Percentiles rank a stretch among this genome's conserved stretches.
phyloP scores from a whole-genome alignment of 208 protist genomes.

The Leishmania mexicana region DNA sequence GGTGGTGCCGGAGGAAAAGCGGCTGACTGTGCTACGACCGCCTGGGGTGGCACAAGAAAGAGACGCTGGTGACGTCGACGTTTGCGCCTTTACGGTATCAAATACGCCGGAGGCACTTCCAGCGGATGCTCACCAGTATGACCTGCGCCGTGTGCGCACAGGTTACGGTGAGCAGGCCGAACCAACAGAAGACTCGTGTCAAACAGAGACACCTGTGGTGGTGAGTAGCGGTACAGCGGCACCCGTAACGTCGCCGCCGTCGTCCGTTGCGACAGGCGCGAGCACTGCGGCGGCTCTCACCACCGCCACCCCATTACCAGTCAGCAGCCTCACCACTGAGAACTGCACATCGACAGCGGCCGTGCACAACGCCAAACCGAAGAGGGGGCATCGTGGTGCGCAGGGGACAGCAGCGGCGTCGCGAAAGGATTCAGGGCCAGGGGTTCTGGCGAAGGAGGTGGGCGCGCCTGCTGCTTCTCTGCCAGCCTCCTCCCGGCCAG shows the following conservation, averaged over 20 bases:
- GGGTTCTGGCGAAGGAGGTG: background rate
- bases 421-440: slow-evolving; percentile 1
- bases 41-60: background rate
- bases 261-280: background rate
- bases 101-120: background rate
- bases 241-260: background rate
- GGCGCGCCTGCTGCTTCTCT: background rate
- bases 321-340: background rate
- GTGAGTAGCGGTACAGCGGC: background rate
- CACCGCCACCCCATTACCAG: background rate
- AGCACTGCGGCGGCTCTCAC: background rate
- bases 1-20: background rate
- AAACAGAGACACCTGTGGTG: background rate
- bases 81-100: background rate
- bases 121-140: background rate
- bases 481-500: slow-evolving; percentile 17
- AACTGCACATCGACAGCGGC: background rate
- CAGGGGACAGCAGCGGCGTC: background rate
- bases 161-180: background rate
- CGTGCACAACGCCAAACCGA: background rate
- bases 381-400: background rate
- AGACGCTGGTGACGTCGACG: background rate
- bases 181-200: background rate
- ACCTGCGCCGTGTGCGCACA: background rate
- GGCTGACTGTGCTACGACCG: background rate